A percentile compares a stretch with the other conserved stretches of the same genome.
phyloP scores from a whole-genome alignment of 2,329 filamentous ascomycete species.

The Monilinia vaccinii-corymbosi region DNA sequence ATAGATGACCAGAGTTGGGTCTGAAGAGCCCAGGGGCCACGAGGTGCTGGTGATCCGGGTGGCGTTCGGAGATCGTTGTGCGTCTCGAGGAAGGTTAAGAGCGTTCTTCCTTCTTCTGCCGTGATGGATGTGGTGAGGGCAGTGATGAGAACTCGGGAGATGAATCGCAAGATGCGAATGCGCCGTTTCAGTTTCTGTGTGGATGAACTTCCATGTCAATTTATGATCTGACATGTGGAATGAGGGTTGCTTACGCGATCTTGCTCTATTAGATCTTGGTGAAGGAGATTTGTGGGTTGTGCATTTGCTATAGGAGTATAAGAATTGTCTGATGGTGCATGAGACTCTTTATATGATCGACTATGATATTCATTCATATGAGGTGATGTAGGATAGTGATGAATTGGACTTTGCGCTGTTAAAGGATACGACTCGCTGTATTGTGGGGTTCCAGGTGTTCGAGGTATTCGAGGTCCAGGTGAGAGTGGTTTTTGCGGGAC shows the following conservation, averaged over 20 bases:
- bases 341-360: neutral
- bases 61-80: neutral
- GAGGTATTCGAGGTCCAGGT: neutral
- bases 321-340: neutral
- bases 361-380: neutral
- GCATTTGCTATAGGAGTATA: neutral
- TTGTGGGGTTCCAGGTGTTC: neutral
- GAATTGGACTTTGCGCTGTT: neutral
- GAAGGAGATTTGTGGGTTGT: neutral
- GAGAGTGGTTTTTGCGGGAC: neutral
- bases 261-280: neutral
- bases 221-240: neutral
- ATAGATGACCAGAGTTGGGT: conserved; percentile 13
- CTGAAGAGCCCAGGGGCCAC: conserved; percentile 1
- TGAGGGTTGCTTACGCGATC: neutral
- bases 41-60: neutral
- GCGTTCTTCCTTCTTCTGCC: neutral
- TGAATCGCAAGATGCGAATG: neutral
- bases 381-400: neutral
- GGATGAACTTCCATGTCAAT: neutral
- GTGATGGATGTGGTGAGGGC: neutral
- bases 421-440: neutral
- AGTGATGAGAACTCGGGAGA: neutral
- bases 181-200: neutral
- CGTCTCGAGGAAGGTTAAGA: neutral